Evolutionary conservation across 2,329 filamentous ascomycete species (phyloP), one percentile per base, ranked within the genome.

Genomic region (Aspergillus unguis): DNA sequence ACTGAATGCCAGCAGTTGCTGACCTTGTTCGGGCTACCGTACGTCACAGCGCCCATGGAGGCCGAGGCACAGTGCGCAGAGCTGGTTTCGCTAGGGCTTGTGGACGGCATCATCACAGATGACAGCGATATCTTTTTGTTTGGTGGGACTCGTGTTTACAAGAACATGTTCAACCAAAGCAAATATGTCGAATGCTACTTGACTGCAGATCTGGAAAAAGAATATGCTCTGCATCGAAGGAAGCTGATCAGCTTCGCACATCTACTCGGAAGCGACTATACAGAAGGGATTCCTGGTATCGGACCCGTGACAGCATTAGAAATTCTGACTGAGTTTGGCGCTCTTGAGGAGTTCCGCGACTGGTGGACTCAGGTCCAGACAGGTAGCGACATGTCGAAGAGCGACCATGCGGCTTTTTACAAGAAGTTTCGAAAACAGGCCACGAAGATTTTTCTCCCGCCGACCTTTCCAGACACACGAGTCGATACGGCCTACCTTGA

Each of bases 151-250:
- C 82, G 92, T 17, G 88, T 99, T 25, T 99, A 99, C 79, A 99
- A 99, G 72, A 99, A 99, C 76, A 95, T 99, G 91, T 99, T 99
- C 79, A 99, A 96, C 72, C 87, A 90, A 63, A 94, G 94, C 71
- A 99, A 99, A 69, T 95, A 90, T 63, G 94, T 99, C 38, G 94
- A 99, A 74, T 97, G 94, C 73, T 99, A 97, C 67, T 81, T 99
- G 7, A 76, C 85, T 2, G 78, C 77, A 0, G 94, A 99, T 65
- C 78, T 99, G 0, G 90, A 95, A 64, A 88, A 88, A 62, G 95
- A 99, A 63, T 86, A 96, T 57, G 90, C 88, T 0, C 82, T 99
- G 0, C 87, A 89, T 3, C 84, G 92, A n/a, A 80, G 87, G 49
- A 90, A 92, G 65, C 84, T 99, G 48, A 96, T 99, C 56, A 82